These are phyloP conservation scores for Xylariales sp. DNA, from an alignment of 2,329 filamentous ascomycete genomes.

Conservation along the genomic window DNA sequence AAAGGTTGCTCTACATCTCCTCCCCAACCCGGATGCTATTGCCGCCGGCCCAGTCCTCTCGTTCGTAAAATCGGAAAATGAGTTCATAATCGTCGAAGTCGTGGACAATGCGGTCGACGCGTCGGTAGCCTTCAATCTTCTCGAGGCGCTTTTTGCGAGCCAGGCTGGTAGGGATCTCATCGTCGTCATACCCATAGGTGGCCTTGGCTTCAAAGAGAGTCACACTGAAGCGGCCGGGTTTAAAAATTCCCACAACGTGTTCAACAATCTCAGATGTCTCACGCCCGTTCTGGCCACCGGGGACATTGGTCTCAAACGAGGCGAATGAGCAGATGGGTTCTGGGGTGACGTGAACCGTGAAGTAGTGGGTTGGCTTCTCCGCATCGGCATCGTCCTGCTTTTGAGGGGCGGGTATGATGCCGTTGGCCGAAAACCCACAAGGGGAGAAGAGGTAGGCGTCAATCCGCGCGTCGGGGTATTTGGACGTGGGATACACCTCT, in stretches of 20 bases:
- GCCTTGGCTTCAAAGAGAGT: constrained; percentile 93
- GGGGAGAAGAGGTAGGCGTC: constrained; percentile 97
- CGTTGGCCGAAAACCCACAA: constrained; percentile 97
- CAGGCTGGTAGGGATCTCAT: constrained; percentile 51
- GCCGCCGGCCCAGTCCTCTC: constrained; percentile 77
- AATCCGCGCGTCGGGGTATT: constrained; percentile 92
- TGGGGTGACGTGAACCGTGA: constrained; percentile 97
- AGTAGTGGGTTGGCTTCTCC: constrained; percentile 80
- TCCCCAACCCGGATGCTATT: constrained; percentile 67
- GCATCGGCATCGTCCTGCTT: constrained; percentile 58
- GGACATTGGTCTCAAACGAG: constrained; percentile 98
- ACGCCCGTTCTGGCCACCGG: constrained; percentile 85
- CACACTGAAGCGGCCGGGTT: constrained; percentile 96
- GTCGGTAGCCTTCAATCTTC: constrained; percentile 83
- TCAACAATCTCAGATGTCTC: constrained; percentile 91
- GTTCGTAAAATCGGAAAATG: constrained; percentile 96
- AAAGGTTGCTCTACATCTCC: constrained; percentile 50
- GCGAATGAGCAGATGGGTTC: constrained; percentile 98
- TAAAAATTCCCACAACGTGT: constrained; percentile 95
- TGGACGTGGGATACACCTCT: constrained; percentile 85
- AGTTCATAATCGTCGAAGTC: constrained; percentile 97
- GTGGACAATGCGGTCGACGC: constrained; percentile 94
- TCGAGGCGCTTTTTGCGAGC: constrained; percentile 71
- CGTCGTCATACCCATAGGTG: constrained; percentile 56
- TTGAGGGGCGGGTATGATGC: constrained; percentile 84